Percentiles rank a stretch among this genome's conserved stretches.
phyloP scores from a whole-genome alignment of 257 asterid genomes.

The Solanum gandarillasii region DNA sequence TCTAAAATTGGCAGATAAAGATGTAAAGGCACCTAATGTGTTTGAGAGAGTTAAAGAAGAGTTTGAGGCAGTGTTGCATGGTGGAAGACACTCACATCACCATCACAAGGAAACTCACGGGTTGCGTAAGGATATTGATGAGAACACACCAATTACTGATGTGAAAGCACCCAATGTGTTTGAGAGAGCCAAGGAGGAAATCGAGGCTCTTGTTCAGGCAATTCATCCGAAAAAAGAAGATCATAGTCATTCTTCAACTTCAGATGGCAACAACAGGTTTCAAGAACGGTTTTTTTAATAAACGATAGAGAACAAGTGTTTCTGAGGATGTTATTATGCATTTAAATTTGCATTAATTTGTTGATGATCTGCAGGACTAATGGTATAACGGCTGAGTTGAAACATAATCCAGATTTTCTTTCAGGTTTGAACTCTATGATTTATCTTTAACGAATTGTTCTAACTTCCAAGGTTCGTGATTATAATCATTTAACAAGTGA shows the following conservation, averaged over 20 bases:
- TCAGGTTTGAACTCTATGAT: conserved; percentile 23
- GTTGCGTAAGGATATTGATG: conserved; percentile 46
- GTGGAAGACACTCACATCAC: conserved; percentile 14
- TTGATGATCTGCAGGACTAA: conserved; percentile 28
- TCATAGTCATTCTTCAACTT: not conserved
- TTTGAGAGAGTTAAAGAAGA: conserved; percentile 40
- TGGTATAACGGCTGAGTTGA: conserved; percentile 8
- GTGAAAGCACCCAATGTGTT: conserved; percentile 75
- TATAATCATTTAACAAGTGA: not conserved
- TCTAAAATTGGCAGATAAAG: conserved; percentile 18
- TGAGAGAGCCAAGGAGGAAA: conserved; percentile 73
- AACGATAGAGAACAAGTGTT: not conserved
- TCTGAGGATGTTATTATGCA: not conserved
- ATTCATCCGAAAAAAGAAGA: conserved; percentile 49
- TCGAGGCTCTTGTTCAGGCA: conserved; percentile 58
- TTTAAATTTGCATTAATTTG: not conserved
- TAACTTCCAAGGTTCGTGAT: not conserved
- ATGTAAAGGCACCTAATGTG: conserved; percentile 26
- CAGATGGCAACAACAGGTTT: conserved; percentile 21
- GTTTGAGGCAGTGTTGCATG: conserved; percentile 26
- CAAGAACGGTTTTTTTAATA: not conserved
- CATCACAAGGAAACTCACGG: conserved; percentile 68
- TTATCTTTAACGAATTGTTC: not conserved
- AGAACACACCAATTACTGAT: conserved; percentile 31
- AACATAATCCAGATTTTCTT: conserved; percentile 18